Evolutionary conservation across 2,329 filamentous ascomycete species (phyloP).

Genomic region (Neonectria punicea): DNA sequence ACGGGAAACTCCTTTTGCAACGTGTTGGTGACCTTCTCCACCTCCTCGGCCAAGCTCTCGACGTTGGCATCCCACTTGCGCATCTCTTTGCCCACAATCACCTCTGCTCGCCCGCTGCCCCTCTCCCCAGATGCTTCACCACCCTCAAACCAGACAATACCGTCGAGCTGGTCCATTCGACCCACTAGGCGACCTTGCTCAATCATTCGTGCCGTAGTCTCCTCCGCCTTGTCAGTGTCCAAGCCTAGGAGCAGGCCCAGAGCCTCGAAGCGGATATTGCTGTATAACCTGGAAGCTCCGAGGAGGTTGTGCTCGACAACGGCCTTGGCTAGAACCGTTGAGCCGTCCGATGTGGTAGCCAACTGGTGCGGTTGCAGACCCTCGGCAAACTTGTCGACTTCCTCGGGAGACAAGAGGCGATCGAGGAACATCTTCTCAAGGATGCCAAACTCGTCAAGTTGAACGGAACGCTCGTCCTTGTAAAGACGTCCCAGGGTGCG

Average conservation of each 20-base stretch:
- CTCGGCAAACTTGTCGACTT: conserved; percentile 87
- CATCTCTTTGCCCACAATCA: conserved; percentile 75
- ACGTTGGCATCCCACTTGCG: conserved; percentile 92
- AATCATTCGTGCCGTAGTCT: conserved; percentile 94
- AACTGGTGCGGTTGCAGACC: conserved; percentile 88
- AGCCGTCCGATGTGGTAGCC: conserved; percentile 88
- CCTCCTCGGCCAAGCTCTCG: conserved; percentile 85
- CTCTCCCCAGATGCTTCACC: conserved; percentile 76
- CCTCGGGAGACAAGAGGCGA: conserved; percentile 80
- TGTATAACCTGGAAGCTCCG: conserved; percentile 82
- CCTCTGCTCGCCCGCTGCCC: conserved; percentile 72
- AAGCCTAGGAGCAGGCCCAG: conserved; percentile 83
- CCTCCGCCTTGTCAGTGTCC: conserved; percentile 83
- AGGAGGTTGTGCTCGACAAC: conserved; percentile 97
- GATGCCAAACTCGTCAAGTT: conserved; percentile 84
- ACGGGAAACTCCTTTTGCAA: conserved; percentile 84
- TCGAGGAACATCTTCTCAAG: conserved; percentile 98
- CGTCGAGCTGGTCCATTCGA: conserved; percentile 92
- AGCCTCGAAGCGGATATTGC: conserved; percentile 79
- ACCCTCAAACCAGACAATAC: conserved; percentile 86
- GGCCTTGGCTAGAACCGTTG: conserved; percentile 91
- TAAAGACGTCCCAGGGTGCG: conserved; percentile 85
- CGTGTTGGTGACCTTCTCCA: conserved; percentile 85
- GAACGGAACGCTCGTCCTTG: conserved; percentile 86
- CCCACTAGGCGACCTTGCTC: conserved; percentile 90